Base-by-base conservation (phyloP, 441 rosid genomes). In the Francoa sonchifolia region DNA sequence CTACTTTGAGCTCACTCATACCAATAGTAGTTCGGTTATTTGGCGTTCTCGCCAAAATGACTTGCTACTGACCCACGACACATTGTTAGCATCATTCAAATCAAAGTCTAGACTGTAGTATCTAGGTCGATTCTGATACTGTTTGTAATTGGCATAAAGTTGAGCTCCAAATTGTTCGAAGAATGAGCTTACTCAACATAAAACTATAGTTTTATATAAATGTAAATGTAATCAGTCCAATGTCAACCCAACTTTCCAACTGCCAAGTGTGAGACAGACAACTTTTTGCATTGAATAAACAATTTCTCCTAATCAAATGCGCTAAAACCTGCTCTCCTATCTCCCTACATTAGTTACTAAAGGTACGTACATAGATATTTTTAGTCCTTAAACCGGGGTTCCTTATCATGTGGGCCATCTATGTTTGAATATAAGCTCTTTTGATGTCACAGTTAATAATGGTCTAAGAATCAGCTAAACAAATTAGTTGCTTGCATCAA, bases 381-480 rank as follows among this genome's bases (percentile, higher is more conserved):
- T 26, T 3, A 41, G 10, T 51, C 57, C 66, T 59, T 57, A 55
- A 66, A 63, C 42, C 61, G 42, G 52, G 68, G 57, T 42, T 61
- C 58, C 58, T 40, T 68, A 71, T 71, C 63, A 47, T 55, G 57
- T 52, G 63, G 68, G 55, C 55, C 62, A 55, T 42, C 21, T 11
- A 40, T 42, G 42, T 39, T 60, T 59, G 67, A 55, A 62, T 42
- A 47, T 23, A 39, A 32, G 50, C 17, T 23, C 26, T 2, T 29
- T 37, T 62, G 70, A 74, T 65, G 66, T 68, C 63, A 62, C 39
- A 15, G 17, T 39, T 28, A 22, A 18, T 36, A 21, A 37, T 30
- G 22, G 52, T 61, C 50, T 47, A 63, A 65, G 70, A 54, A 61
- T 75, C 77, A 57, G 93, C 72, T 71, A 63, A 81, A 75, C 79